Evolutionary conservation across 2,329 filamentous ascomycete species (phyloP).

Genomic region (Aspergillus sp.): DNA sequence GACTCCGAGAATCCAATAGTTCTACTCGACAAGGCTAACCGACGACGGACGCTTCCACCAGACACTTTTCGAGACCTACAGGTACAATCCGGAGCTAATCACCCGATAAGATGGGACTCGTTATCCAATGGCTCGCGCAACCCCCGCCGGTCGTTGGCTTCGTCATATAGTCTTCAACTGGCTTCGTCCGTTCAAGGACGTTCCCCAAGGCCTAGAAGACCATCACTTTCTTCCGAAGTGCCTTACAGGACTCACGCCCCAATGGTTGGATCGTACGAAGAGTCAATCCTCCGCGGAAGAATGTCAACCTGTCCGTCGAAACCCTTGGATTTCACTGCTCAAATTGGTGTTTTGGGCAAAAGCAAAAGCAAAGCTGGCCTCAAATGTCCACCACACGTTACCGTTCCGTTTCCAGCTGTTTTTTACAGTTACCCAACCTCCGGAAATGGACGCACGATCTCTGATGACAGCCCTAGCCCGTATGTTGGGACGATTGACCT

Average conservation of each 20-base stretch:
- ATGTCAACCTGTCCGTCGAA: slow-evolving; percentile 97
- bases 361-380: slow-evolving; percentile 85
- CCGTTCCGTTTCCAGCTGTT: slow-evolving; percentile 85
- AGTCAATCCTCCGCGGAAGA: slow-evolving; percentile 88
- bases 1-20: slow-evolving; percentile 53
- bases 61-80: slow-evolving; percentile 54
- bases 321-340: slow-evolving; percentile 87
- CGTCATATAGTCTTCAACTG: slow-evolving; percentile 51
- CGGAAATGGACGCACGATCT: slow-evolving; percentile 60
- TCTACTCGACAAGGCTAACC: slow-evolving; percentile 50
- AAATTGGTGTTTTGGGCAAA: slow-evolving; percentile 88
- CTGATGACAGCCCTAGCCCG: slow-evolving; percentile 85
- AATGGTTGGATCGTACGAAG: slow-evolving; percentile 97
- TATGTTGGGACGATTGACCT: slow-evolving; percentile 94
- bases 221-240: slow-evolving; percentile 71
- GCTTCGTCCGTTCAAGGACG: slow-evolving; percentile 45
- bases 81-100: slow-evolving; percentile 38
- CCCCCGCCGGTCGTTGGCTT: slow-evolving; percentile 71
- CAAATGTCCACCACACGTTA: slow-evolving; percentile 85
- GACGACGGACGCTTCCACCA: slow-evolving; percentile 73
- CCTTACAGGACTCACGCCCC: slow-evolving; percentile 84
- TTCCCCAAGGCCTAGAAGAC: slow-evolving; percentile 53
- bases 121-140: slow-evolving; percentile 76
- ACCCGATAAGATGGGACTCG: slow-evolving; percentile 53
- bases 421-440: slow-evolving; percentile 89